Percentiles rank a stretch among this genome's conserved stretches.
These are phyloP conservation scores for Pezicula radicicola DNA, from an alignment of 2,329 filamentous ascomycete species.

Conservation along the genomic window DNA sequence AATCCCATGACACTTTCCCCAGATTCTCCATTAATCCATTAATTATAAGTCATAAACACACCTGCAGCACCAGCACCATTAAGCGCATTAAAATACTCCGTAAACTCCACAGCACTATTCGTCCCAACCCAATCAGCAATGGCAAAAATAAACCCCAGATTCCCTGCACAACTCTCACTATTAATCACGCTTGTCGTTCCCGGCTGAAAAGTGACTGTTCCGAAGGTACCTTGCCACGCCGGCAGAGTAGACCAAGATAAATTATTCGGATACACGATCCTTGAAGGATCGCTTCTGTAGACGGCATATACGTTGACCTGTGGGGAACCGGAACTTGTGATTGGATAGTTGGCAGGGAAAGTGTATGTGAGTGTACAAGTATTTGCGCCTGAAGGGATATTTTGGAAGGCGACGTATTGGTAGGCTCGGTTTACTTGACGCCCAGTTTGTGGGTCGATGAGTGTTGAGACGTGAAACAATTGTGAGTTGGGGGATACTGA, in stretches of 20 bases:
- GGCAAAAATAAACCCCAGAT: conserved; percentile 12
- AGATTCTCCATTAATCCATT: no score
- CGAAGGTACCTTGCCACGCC: conserved; percentile 39
- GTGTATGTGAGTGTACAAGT: conserved; percentile 12
- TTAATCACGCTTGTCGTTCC: conserved; percentile 11
- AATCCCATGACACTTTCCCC: no score
- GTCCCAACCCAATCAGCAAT: conserved; percentile 8
- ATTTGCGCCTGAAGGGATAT: conserved; percentile 13
- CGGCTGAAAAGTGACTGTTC: conserved; percentile 5
- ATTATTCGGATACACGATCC: conserved; percentile 5
- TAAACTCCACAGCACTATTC: conserved; percentile 32
- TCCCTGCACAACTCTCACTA: conserved; percentile 12
- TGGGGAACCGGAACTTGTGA: conserved; percentile 9
- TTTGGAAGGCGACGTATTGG: conserved; percentile 10
- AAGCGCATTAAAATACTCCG: background rate
- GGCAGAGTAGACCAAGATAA: background rate
- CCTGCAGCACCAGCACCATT: no score
- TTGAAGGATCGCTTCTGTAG: background rate
- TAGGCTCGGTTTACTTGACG: conserved; percentile 8
- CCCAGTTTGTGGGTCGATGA: background rate
- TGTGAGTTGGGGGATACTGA: conserved; percentile 3
- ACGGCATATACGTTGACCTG: conserved; percentile 13
- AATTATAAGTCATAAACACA: no score
- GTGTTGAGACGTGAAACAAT: conserved; percentile 11
- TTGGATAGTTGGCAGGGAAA: conserved; percentile 9